These are phyloP conservation scores for Zychaea mexicana DNA, from an alignment of 371 early-diverging fungal species.

Conservation along the genomic window DNA sequence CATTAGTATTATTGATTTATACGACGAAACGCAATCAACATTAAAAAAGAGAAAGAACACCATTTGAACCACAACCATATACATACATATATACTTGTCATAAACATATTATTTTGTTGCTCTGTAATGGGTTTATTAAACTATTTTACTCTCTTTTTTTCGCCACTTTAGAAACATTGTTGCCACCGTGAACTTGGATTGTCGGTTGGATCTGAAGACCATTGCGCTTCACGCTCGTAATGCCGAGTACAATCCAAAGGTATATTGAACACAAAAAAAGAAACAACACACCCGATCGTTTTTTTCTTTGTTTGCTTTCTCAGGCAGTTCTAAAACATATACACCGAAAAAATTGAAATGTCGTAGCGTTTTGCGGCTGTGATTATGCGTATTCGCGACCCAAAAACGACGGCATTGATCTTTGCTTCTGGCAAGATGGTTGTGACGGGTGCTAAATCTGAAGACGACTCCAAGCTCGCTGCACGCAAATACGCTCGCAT, in stretches of 20 bases:
- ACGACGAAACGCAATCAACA: too few relatives aligned
- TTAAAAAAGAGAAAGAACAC: too few relatives aligned
- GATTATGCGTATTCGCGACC: conserved; percentile 99
- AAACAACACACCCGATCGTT: too few relatives aligned
- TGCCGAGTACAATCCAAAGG: conserved; percentile 99
- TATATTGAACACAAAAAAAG: conserved; percentile 39
- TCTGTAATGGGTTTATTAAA: too few relatives aligned
- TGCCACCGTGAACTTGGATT: conserved; percentile 99
- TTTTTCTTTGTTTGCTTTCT: conserved; percentile 8
- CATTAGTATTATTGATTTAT: too few relatives aligned
- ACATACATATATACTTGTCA: neutral
- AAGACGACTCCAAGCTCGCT: conserved; percentile 97
- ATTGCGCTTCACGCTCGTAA: conserved; percentile 99
- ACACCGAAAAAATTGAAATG: too few relatives aligned
- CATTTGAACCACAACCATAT: neutral
- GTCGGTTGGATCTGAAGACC: conserved; percentile 98
- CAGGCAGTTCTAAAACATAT: conserved; percentile 14
- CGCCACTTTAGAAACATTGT: conserved; percentile 90
- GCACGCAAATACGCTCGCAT: conserved; percentile 99
- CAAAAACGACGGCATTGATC: conserved; percentile 99
- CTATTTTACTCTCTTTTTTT: neutral
- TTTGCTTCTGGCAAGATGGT: conserved; percentile 99
- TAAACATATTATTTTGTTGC: too few relatives aligned
- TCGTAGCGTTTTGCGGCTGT: conserved; percentile 99
- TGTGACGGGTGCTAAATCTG: conserved; percentile 96